phyloP scores from a whole-genome alignment of 2,329 filamentous ascomycete species.

The Penicillium brevicompactum region DNA sequence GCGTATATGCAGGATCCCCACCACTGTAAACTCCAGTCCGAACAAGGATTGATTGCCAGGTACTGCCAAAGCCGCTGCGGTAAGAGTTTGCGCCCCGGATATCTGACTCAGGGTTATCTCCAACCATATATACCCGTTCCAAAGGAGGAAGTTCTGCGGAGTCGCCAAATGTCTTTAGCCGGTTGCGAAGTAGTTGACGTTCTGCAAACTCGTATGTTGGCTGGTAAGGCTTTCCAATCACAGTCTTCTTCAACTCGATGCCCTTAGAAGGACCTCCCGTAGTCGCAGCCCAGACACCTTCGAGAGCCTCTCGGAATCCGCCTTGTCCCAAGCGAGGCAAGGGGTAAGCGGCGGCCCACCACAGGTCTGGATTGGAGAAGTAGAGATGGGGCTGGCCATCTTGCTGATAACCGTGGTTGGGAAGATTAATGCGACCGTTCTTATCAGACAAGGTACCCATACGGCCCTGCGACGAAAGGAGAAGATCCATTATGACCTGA shows the following conservation, averaged over 20 bases:
- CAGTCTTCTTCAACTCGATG: slow-evolving; percentile 60
- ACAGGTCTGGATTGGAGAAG: slow-evolving; percentile 87
- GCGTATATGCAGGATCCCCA: slow-evolving; percentile 61
- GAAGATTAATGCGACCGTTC: slow-evolving; percentile 66
- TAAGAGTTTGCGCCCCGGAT: slow-evolving; percentile 85
- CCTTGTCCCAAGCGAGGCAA: slow-evolving; percentile 88
- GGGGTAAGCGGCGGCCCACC: slow-evolving; percentile 85
- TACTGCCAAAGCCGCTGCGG: slow-evolving; percentile 64
- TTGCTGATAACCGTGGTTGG: slow-evolving; percentile 77
- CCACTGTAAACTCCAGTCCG: slow-evolving; percentile 74
- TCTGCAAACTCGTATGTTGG: slow-evolving; percentile 85
- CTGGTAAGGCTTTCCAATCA: slow-evolving; percentile 81
- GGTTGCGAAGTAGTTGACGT: slow-evolving; percentile 65
- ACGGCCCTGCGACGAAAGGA: slow-evolving; percentile 76
- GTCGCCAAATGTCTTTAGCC: slow-evolving; percentile 50
- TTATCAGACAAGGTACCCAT: slow-evolving; percentile 76
- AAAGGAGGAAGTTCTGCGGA: slow-evolving; percentile 51
- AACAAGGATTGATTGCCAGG: slow-evolving; percentile 77
- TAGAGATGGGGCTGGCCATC: slow-evolving; percentile 79
- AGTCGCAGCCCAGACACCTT: slow-evolving; percentile 74
- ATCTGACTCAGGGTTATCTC: slow-evolving; percentile 86
- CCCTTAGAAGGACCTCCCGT: slow-evolving; percentile 61
- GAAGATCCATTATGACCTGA: slow-evolving; percentile 79
- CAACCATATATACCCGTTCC: slow-evolving; percentile 87
- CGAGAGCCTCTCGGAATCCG: slow-evolving; percentile 79